Evolutionary conservation across 2,329 filamentous ascomycete species (phyloP).

Genomic region (Trichoderma citrinoviride): DNA sequence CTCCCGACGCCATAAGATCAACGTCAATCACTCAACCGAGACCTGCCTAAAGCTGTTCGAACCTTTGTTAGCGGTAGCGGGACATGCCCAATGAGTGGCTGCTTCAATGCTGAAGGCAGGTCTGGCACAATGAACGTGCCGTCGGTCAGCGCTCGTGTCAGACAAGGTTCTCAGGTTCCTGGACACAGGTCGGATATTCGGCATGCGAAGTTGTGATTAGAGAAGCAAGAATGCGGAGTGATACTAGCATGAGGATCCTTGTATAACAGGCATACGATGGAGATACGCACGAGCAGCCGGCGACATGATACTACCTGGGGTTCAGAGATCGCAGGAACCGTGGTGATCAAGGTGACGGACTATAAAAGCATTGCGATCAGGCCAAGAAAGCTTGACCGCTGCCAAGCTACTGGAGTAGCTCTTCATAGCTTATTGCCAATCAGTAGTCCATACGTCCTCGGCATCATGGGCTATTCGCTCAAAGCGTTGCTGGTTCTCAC

Average conservation of each 20-base stretch:
- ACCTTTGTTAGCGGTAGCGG: conserved; percentile 14
- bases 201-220: background rate
- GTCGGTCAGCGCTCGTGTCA: background rate
- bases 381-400: background rate
- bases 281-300: background rate
- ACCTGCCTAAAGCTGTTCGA: conserved; percentile 13
- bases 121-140: background rate
- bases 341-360: background rate
- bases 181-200: conserved; percentile 1
- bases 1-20: background rate
- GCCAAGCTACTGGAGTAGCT: background rate
- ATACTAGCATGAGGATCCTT: background rate
- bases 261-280: background rate
- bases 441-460: background rate
- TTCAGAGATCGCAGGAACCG: background rate
- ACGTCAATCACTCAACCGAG: background rate
- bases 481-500: conserved; percentile 6
- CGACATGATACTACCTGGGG: too few relatives aligned
- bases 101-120: background rate
- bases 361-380: background rate
- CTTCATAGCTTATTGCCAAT: background rate
- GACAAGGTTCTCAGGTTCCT: background rate
- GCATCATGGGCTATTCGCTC: conserved; percentile 1
- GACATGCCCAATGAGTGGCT: background rate
- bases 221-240: background rate